Evolutionary conservation across 1,139 yeast genomes (phyloP).

Genomic region (Blastobotrys malaysiensis): DNA sequence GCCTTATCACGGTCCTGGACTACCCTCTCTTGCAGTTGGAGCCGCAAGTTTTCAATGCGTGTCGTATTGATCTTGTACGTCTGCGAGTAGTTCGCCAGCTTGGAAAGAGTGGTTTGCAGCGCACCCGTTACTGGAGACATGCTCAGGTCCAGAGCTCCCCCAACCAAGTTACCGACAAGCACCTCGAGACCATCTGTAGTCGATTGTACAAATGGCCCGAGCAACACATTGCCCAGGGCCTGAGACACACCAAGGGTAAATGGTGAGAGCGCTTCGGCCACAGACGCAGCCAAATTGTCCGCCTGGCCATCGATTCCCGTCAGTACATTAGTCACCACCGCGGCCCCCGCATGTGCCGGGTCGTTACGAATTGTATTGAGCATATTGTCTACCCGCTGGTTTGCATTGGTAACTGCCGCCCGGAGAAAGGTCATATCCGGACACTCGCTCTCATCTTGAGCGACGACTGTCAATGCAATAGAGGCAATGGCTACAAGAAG

Average conservation of each 20-base stretch:
- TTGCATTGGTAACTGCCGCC: neutral
- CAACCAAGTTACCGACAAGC: constrained; percentile 22
- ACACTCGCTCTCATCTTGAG: neutral
- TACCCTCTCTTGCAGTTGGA: neutral
- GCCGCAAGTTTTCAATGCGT: constrained; percentile 5
- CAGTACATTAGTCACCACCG: constrained; percentile 18
- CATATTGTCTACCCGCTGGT: constrained; percentile 1
- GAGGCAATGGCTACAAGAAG: neutral
- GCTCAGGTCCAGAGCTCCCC: constrained; percentile 17
- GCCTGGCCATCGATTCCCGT: constrained; percentile 32
- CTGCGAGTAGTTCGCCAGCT: constrained; percentile 11
- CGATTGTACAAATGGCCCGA: constrained; percentile 31
- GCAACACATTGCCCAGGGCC: constrained; percentile 23
- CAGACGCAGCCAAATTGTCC: constrained; percentile 26
- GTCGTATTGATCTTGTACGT: constrained; percentile 15
- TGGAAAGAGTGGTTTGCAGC: constrained; percentile 11
- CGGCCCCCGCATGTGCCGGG: constrained; percentile 5
- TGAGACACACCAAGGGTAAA: constrained; percentile 24
- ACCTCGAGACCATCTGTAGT: constrained; percentile 33
- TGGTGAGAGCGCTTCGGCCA: constrained; percentile 23
- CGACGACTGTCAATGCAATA: neutral
- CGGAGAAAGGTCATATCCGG: neutral
- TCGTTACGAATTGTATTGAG: neutral
- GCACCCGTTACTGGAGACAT: constrained; percentile 12
- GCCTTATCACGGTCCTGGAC: neutral